Evolutionary conservation across 257 asterid genomes (phyloP), one percentile per base, ranked within the genome.

Genomic region (Solanum commersonii): DNA sequence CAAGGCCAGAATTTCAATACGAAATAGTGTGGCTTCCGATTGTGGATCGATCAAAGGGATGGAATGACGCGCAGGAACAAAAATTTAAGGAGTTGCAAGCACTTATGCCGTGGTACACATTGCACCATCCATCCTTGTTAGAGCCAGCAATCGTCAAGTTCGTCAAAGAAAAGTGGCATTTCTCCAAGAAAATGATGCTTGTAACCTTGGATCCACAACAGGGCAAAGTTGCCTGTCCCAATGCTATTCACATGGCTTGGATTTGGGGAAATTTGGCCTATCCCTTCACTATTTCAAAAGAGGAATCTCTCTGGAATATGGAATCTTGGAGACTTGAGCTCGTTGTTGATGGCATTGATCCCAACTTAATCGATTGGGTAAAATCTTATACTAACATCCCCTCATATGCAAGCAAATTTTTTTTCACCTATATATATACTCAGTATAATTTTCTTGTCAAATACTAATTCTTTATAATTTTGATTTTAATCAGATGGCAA

Each of bases 1-100:
- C 70, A 27, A 91, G 90, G 88, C 87, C 59, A 40, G 95, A 95
- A 34, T 88, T 89, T 33, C 92, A 92, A 18, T 95, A 95, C 49
- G 98, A 94, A 74, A 92, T 95, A 31, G 96, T 96, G 74, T 96
- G 99, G 99, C 89, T 95, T 33, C 99, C 98, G 27, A 49, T 96
- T 6, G 85, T 92, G 65, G 95, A 94, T 15, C 90, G 89, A 44
- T 59, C 89, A 11, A 63, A 14, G 31, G 33, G 85, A 4, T 92
- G 91, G 93, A 87, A 84, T 23, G 95, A 93, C 85, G 92, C 46
- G 37, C 35, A 91, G 3, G 93, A 90, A 15, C 70, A 73, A 5
- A 92, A 73, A 68, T 94, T 94, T 6, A 90, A 91, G 91, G 89
- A 91, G 29, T 84, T 95, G 42, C 93, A 92, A 87, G 84, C 90